These are phyloP conservation scores for Annulohypoxylon stygium DNA, from an alignment of 495 filamentous ascomycete genomes.

Conservation along the genomic window DNA sequence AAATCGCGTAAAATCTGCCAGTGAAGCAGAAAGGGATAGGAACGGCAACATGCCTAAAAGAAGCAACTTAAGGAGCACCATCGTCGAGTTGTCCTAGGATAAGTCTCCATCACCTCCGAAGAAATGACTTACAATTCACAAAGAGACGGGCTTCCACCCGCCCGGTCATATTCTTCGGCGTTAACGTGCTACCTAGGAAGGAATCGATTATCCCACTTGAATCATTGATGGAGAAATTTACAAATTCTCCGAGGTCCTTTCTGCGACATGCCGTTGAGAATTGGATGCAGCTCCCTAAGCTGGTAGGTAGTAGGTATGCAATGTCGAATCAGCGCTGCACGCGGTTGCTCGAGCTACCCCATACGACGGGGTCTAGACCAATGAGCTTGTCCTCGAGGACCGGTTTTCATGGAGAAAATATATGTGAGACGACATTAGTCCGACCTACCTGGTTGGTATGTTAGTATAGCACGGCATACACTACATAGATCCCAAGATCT, in stretches of 20 bases:
- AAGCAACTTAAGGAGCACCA: conserved; percentile 39
- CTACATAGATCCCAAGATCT: conserved; percentile 44
- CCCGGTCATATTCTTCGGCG: conserved; percentile 30
- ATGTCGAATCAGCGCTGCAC: conserved; percentile 38
- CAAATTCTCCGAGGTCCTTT: conserved; percentile 14
- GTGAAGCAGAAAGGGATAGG: conserved; percentile 23
- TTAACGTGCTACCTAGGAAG: conserved; percentile 9
- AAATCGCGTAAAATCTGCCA: background rate
- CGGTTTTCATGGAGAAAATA: conserved; percentile 25
- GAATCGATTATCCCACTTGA: conserved; percentile 5
- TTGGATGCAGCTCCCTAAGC: conserved; percentile 1
- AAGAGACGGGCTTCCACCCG: conserved; percentile 34
- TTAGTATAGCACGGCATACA: conserved; percentile 20
- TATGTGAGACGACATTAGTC: conserved; percentile 40
- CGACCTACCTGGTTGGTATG: conserved; percentile 39
- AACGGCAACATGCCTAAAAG: conserved; percentile 36
- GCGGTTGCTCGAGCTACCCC: conserved; percentile 37
- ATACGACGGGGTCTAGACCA: conserved; percentile 36
- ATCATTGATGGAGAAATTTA: conserved; percentile 27
- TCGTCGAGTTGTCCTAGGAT: conserved; percentile 25
- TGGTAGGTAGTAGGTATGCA: conserved; percentile 10
- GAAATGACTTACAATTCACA: conserved; percentile 33
- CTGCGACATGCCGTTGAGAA: conserved; percentile 8
- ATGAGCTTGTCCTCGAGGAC: conserved; percentile 26
- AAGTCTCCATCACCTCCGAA: conserved; percentile 34